Base-by-base conservation (phyloP, 2,329 filamentous ascomycete species). In the Magnaporthiopsis incrustans region DNA sequence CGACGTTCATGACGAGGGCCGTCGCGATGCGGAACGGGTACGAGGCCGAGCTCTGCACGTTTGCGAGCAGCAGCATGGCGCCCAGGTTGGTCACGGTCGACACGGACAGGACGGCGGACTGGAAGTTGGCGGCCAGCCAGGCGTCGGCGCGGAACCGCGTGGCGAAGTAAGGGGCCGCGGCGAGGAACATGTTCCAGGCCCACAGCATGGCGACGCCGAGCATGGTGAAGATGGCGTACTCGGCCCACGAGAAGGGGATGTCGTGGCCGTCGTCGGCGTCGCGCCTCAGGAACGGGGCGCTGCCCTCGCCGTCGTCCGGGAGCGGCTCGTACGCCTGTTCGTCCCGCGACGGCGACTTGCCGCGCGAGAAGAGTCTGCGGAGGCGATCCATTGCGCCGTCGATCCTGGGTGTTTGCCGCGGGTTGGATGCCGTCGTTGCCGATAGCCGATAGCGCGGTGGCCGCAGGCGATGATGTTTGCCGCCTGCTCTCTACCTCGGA, bases 171-270 rank as follows among this genome's bases (percentile, higher is more conserved):
- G 94, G 92, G 1, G 92, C 91, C 11, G 94, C 92, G 59, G 95
- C 94, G 69, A 98, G 85, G 76, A 98, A 97, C 94, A 97, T 97
- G 79, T 98, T 98, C 94, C 94, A 98, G 64, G 94, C 92, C 94
- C 94, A 98, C 59, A 98, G 82, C 95, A 98, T 98, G 63, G 93
- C 91, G 64, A 97, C 82, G 62, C 95, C 95, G 32, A 98, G 80
- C 62, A 97, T 78, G 64, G 89, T 80, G 76, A 98, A 98, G 72
- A 97, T 88, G 70, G 77, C 79, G 77, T 98, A 99, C 74, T 96
- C 91, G 50, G 91, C 72, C 87, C 90, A 92, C 67, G 92, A 96
- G 78, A 97, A 97, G 25, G 81, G 80, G 44, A 77, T 71, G 50
- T 79, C 71, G 30, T 38, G 26, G 61, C 69, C 69, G 32, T 69